These are phyloP conservation scores for Simmondsia chinensis DNA, from an alignment of 148 eudicot genomes.

Conservation along the genomic window DNA sequence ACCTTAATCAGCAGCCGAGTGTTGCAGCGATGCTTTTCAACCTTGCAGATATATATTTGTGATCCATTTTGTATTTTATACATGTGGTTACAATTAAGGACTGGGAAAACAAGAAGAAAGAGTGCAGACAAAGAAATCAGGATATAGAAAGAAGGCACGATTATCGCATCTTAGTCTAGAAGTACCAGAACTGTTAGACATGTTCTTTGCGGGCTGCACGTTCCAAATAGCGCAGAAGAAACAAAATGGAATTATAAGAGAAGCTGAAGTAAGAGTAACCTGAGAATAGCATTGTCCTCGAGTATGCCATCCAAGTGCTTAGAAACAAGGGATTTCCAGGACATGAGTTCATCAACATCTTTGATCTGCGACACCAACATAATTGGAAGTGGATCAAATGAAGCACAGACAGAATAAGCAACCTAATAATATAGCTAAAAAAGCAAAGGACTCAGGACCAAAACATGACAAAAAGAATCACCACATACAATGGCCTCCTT, in stretches of 20 bases:
- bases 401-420: not conserved
- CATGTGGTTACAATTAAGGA: too few species aligned
- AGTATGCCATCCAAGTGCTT: slow-evolving; percentile 53
- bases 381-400: slow-evolving; percentile 4
- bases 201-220: not conserved
- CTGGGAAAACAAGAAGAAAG: too few species aligned
- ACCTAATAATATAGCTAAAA: not conserved
- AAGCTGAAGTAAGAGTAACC: slow-evolving; percentile 30
- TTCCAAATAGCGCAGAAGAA: too few species aligned
- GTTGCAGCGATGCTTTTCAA: too few species aligned
- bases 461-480: slow-evolving; percentile 4
- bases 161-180: too few species aligned
- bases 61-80: too few species aligned
- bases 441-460: too few species aligned
- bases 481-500: slow-evolving; percentile 57
- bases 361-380: slow-evolving; percentile 39
- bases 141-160: too few species aligned
- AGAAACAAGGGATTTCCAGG: slow-evolving; percentile 80
- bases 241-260: not conserved
- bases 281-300: slow-evolving; percentile 58
- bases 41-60: too few species aligned
- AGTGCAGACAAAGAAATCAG: too few species aligned
- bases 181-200: too few species aligned
- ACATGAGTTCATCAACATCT: slow-evolving; percentile 64
- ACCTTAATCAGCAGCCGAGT: too few species aligned